Conservation (phyloP, 371 early-diverging fungal genomes). For the Lichtheimia hyalospora region DNA sequence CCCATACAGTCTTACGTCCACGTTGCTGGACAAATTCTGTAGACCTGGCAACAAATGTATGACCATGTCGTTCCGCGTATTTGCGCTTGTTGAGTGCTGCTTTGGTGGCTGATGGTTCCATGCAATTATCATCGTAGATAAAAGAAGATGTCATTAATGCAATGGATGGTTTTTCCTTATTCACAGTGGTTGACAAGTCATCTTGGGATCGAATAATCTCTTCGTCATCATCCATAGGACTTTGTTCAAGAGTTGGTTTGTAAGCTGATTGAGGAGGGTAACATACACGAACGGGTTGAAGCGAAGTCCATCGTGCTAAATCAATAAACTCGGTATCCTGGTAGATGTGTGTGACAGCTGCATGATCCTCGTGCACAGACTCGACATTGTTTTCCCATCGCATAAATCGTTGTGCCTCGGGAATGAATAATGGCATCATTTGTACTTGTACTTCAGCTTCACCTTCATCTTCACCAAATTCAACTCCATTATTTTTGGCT, state of each 20-base stretch:
- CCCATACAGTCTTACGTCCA: constrained; percentile 56
- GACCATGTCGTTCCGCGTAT: constrained; percentile 58
- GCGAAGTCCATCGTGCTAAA: constrained; percentile 26
- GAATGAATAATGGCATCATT: constrained; percentile 22
- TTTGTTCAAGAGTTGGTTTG: background rate
- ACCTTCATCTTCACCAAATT: constrained; percentile 9
- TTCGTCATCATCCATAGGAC: constrained; percentile 15
- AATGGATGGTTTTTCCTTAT: constrained; percentile 22
- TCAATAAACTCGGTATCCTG: constrained; percentile 38
- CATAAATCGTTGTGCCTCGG: constrained; percentile 27
- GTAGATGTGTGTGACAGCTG: constrained; percentile 29
- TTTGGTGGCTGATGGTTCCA: constrained; percentile 54
- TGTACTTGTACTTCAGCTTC: constrained; percentile 29
- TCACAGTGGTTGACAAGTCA: background rate
- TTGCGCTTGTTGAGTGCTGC: constrained; percentile 61
- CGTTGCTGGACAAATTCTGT: constrained; percentile 56
- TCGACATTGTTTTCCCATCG: constrained; percentile 48
- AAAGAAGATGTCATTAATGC: constrained; percentile 62
- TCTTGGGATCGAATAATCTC: background rate
- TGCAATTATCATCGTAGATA: constrained; percentile 55
- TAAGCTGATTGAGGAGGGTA: constrained; percentile 9
- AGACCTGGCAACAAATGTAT: constrained; percentile 60
- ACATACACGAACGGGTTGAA: constrained; percentile 19
- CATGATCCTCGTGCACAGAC: constrained; percentile 26
- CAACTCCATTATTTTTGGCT: constrained; percentile 12